Base-by-base conservation (phyloP, 2,329 filamentous ascomycete species). In the Neonectria neomacrospora region DNA sequence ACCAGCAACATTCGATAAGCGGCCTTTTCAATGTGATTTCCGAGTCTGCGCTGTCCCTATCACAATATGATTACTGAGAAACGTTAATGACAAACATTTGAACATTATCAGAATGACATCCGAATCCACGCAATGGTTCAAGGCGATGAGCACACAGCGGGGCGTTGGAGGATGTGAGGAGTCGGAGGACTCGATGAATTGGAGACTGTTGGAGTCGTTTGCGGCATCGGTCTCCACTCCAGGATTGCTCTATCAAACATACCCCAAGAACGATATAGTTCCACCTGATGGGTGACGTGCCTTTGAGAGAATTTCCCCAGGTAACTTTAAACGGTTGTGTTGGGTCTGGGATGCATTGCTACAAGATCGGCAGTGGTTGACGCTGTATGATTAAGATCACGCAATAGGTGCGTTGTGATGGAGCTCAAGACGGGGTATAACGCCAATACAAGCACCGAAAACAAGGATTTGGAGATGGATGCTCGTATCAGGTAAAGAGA, bases 151-250 rank as follows among this genome's bases (percentile, higher is more conserved):
- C 22, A 32, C 22, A 32, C n/a, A 14, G 26, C 28, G 45, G 45
- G n/a, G 23, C 28, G 45, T 48, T 48, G 45, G 45, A 48, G 34
- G 14, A 34, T 14, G 22, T 45, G 22, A 16, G 16, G 14, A 30
- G 45, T 30, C 30, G 23, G 45, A 30, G 45, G 26, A 30, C 28
- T 30, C 16, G 26, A 32, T 7, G 26, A 50, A 28, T 50, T 50
- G 47, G 47, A 50, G 47, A 10, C 28, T 11, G 28, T 50, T 50
- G 45, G 45, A 12, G 45, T 48, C n/a, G n/a, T 30, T 48, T n/a
- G 18, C 4, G 2, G 14, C 2, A 3, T 20, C 16, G 2, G 6
- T 22, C 47, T 50, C 47, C 47, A 50, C 28, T 3, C 26, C 23
- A 48, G 11, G n/a, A 20, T 32, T 22, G 18, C 5, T 37, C 9